These are phyloP conservation scores for Silene coronaria DNA, from an alignment of 179 eudicot genomes.

Conservation along the genomic window DNA sequence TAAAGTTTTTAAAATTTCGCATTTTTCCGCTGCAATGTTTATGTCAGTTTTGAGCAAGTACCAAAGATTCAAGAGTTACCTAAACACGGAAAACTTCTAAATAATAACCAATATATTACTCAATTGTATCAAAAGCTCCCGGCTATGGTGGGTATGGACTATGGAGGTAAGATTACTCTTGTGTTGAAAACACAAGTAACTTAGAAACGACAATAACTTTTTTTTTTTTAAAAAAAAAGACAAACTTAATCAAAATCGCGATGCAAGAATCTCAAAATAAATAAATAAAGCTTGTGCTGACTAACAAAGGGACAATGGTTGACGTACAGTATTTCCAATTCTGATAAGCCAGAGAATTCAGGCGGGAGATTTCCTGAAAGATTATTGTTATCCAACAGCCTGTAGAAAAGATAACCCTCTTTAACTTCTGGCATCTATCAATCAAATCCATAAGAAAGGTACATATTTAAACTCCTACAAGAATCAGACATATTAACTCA, in stretches of 20 bases:
- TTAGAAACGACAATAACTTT: neutral
- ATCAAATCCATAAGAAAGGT: neutral
- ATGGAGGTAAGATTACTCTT: neutral
- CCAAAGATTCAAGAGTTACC: neutral
- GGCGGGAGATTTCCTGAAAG: slow-evolving; percentile 62
- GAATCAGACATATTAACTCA: slow-evolving; percentile 35
- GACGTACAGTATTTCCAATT: slow-evolving; percentile 36
- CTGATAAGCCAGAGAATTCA: slow-evolving; percentile 38
- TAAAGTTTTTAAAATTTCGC: too few relatives aligned
- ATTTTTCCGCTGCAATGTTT: too few relatives aligned
- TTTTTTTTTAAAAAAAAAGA: neutral
- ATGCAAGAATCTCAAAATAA: too few relatives aligned
- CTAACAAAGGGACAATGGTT: neutral
- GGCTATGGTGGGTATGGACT: neutral
- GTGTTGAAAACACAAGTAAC: neutral
- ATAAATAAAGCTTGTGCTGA: neutral
- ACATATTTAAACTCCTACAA: neutral
- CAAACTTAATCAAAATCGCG: neutral
- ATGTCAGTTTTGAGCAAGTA: neutral
- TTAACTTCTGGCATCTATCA: neutral
- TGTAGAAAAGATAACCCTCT: slow-evolving; percentile 27
- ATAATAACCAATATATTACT: neutral
- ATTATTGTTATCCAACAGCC: slow-evolving; percentile 70
- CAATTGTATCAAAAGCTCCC: neutral
- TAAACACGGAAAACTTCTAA: neutral